Evolutionary conservation across 1,139 yeast species (phyloP).

Genomic region (Debaryomyces psychrophilus): DNA sequence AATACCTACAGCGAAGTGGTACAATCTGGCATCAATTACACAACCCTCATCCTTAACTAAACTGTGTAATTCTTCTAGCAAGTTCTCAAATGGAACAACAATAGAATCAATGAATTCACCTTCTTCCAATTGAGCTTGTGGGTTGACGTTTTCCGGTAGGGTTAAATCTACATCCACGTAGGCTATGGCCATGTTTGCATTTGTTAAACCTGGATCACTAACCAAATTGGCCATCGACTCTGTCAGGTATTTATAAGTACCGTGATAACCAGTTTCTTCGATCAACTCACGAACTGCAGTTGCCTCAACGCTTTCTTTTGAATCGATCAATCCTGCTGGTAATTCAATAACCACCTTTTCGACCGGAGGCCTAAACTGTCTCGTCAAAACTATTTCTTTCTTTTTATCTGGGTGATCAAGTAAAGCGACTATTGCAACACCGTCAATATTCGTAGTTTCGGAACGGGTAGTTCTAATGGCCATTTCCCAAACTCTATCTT

Average conservation of each 20-base stretch:
- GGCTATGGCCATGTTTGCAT: conserved; percentile 83
- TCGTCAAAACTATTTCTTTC: conserved; percentile 70
- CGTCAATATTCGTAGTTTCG: conserved; percentile 69
- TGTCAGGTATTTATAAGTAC: conserved; percentile 46
- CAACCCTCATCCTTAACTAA: conserved; percentile 64
- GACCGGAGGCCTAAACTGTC: conserved; percentile 92
- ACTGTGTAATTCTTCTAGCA: conserved; percentile 56
- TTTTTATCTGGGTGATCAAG: conserved; percentile 48
- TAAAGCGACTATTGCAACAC: conserved; percentile 84
- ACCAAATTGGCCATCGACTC: conserved; percentile 58
- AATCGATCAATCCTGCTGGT: conserved; percentile 94
- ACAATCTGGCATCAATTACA: conserved; percentile 82
- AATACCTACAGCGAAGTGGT: conserved; percentile 79
- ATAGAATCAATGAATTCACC: conserved; percentile 88
- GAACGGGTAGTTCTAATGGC: conserved; percentile 83
- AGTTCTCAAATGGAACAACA: conserved; percentile 59
- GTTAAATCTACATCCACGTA: conserved; percentile 75
- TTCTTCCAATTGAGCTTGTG: conserved; percentile 77
- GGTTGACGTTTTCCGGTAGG: conserved; percentile 65
- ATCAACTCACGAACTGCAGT: conserved; percentile 86
- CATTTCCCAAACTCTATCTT: conserved; percentile 81
- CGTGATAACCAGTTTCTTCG: conserved; percentile 92
- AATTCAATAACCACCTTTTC: conserved; percentile 85
- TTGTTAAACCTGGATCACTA: conserved; percentile 94
- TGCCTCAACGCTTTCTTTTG: conserved; percentile 70